Evolutionary conservation across 768 basidiomycete genomes (phyloP).

Genomic region (Symmetrospora coprosmae): DNA sequence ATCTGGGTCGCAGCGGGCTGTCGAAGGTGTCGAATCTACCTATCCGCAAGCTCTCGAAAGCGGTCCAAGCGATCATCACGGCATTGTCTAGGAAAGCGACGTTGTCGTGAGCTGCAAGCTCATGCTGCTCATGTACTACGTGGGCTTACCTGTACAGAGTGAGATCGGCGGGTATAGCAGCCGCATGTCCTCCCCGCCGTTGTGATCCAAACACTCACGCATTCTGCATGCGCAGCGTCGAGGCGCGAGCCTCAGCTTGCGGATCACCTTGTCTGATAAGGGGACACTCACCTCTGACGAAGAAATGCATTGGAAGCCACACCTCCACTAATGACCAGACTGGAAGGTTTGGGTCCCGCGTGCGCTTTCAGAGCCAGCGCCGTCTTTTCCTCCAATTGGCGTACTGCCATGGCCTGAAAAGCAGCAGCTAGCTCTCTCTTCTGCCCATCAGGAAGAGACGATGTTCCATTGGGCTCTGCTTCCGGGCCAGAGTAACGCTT

Average conservation of each 20-base stretch:
- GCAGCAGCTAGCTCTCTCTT: conserved; percentile 41
- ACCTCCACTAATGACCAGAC: conserved; percentile 76
- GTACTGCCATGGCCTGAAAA: conserved; percentile 56
- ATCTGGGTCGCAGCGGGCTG: conserved; percentile 53
- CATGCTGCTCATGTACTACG: neutral
- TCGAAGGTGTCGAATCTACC: conserved; percentile 46
- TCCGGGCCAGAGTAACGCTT: neutral
- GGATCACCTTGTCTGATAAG: too few species aligned
- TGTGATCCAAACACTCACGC: conserved; percentile 27
- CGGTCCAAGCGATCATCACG: conserved; percentile 89
- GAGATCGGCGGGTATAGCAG: conserved; percentile 60
- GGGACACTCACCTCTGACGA: conserved; percentile 54
- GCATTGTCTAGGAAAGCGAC: conserved; percentile 58
- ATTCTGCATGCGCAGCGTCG: conserved; percentile 28
- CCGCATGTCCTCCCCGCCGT: conserved; percentile 35
- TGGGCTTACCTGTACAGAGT: conserved; percentile 60
- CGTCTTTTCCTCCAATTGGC: conserved; percentile 64
- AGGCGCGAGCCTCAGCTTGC: too few species aligned
- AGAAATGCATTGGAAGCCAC: conserved; percentile 75
- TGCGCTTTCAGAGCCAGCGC: conserved; percentile 42
- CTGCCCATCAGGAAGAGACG: conserved; percentile 34
- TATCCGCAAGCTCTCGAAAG: conserved; percentile 63
- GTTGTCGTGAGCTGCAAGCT: too few species aligned
- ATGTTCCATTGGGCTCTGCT: neutral
- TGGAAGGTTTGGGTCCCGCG: conserved; percentile 38